Conservation (phyloP, 345 rosid species). For the Bretschneidera sinensis region DNA sequence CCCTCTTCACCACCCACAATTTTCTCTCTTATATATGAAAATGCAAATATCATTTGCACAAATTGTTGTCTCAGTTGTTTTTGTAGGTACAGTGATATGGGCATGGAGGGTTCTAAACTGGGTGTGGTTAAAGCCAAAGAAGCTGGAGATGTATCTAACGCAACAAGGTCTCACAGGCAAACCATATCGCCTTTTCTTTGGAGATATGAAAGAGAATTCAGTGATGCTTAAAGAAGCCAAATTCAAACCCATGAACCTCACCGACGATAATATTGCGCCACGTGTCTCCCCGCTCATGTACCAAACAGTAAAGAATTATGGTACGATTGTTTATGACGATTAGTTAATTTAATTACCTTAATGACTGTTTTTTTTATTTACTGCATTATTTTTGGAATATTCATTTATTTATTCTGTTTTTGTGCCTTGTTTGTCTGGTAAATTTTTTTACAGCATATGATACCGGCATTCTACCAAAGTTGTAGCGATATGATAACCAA, state of each 20-base stretch:
- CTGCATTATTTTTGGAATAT: no score
- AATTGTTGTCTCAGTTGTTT: conserved; percentile 13
- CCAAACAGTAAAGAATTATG: conserved; percentile 23
- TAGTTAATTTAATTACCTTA: no score
- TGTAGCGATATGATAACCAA: conserved; percentile 26
- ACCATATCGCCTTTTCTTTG: conserved; percentile 23
- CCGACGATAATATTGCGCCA: conserved; percentile 14
- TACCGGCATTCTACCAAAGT: conserved; percentile 32
- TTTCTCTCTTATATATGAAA: not conserved
- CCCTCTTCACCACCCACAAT: not conserved
- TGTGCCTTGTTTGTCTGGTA: not conserved
- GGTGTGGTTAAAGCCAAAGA: conserved; percentile 29
- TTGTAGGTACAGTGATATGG: conserved; percentile 12
- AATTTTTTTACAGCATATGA: conserved; percentile 12
- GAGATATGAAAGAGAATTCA: conserved; percentile 17
- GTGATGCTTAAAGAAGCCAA: conserved; percentile 19
- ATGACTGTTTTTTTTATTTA: not conserved
- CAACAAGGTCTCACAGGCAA: conserved; percentile 26
- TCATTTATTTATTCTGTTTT: no score
- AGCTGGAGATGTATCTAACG: conserved; percentile 21
- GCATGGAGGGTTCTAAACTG: conserved; percentile 20
- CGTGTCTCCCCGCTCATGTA: conserved; percentile 19
- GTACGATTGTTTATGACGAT: conserved; percentile 1
- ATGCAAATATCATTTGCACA: conserved; percentile 4
- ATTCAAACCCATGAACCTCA: conserved; percentile 18